Conservation (phyloP, 495 filamentous ascomycete species). For the Tuber umbilicatum region DNA sequence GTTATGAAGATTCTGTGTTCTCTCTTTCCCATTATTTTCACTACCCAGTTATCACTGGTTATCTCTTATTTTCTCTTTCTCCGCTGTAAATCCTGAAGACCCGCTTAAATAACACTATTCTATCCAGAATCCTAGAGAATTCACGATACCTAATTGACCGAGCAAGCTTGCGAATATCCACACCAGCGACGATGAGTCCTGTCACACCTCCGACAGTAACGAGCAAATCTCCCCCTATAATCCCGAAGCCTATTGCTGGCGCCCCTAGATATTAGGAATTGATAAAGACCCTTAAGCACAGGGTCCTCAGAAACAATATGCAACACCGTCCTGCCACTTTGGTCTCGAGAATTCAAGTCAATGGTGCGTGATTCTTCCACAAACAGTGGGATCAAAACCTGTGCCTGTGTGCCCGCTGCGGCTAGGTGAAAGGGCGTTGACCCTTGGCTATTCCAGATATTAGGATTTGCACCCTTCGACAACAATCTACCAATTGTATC, state of each 20-base stretch:
- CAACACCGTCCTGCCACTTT: background rate
- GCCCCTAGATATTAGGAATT: background rate
- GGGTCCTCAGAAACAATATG: background rate
- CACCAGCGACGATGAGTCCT: too few relatives aligned
- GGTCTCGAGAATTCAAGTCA: background rate
- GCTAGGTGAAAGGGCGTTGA: background rate
- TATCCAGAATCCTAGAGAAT: too few relatives aligned
- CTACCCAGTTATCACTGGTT: too few relatives aligned
- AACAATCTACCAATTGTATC: background rate
- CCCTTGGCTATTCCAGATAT: background rate
- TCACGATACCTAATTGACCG: too few relatives aligned
- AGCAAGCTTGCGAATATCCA: background rate
- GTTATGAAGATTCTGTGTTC: too few relatives aligned
- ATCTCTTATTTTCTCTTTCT: too few relatives aligned
- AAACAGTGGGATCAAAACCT: background rate
- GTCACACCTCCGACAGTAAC: too few relatives aligned
- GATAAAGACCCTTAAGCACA: background rate
- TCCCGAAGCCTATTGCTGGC: background rate
- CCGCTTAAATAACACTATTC: too few relatives aligned
- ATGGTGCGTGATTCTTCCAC: background rate
- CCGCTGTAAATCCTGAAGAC: too few relatives aligned
- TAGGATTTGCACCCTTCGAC: background rate
- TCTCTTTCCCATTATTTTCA: too few relatives aligned
- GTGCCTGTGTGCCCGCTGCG: background rate
- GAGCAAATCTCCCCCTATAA: background rate